Conservation (phyloP, 2,329 filamentous ascomycete genomes). For the Tricladium varicosporioides region DNA sequence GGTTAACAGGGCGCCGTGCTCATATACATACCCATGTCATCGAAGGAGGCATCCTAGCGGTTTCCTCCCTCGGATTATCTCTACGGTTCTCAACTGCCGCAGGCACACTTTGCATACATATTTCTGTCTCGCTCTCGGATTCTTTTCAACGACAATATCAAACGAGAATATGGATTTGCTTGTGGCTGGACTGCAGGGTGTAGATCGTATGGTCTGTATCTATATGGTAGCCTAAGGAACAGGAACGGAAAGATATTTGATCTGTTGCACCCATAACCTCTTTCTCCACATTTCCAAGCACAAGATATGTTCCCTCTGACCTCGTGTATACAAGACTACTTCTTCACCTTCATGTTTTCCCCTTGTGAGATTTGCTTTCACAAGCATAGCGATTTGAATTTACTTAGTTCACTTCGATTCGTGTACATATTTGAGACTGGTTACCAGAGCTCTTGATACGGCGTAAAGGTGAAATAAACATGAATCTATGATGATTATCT, state of each 20-base stretch:
- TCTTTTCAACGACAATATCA: constrained; percentile 14
- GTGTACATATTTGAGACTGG: constrained; percentile 23
- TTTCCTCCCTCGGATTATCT: constrained; percentile 22
- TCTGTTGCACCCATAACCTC: constrained; percentile 28
- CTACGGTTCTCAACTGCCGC: constrained; percentile 27
- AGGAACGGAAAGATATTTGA: constrained; percentile 31
- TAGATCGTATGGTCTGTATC: constrained; percentile 24
- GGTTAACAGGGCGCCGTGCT: constrained; percentile 24
- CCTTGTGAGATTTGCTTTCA: constrained; percentile 18
- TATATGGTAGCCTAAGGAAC: constrained; percentile 26
- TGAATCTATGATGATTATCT: neutral
- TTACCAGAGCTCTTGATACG: neutral
- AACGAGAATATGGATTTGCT: constrained; percentile 27
- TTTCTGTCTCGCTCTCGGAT: constrained; percentile 16
- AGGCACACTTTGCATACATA: constrained; percentile 32
- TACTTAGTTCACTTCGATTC: constrained; percentile 22
- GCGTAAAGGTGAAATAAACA: constrained; percentile 3
- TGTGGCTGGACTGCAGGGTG: constrained; percentile 27
- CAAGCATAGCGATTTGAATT: constrained; percentile 24
- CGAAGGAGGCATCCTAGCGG: constrained; percentile 25
- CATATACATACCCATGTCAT: constrained; percentile 24
- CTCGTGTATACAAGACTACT: constrained; percentile 21
- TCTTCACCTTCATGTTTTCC: constrained; percentile 13
- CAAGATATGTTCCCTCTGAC: constrained; percentile 7
- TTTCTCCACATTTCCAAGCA: constrained; percentile 17